Percentiles rank a stretch among this genome's conserved stretches.
phyloP scores from a whole-genome alignment of 148 eudicot species.

The Camellia lanceoleosa region DNA sequence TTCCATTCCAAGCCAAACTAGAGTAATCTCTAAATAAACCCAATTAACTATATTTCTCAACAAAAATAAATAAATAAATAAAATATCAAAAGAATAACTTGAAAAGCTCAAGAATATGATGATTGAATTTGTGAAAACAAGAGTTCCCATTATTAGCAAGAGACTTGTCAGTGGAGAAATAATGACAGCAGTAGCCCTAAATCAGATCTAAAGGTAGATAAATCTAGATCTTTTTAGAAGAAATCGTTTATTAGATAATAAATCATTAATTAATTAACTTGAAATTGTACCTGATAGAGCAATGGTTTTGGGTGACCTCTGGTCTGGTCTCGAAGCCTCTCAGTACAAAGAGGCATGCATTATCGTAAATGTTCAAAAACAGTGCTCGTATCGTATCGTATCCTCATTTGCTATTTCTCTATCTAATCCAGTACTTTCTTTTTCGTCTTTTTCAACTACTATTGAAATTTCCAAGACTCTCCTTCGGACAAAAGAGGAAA shows the following conservation, averaged over 20 bases:
- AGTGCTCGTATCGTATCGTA: not conserved
- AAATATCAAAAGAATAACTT: not conserved
- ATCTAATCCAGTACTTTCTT: not conserved
- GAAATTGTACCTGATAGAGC: slow-evolving; percentile 1
- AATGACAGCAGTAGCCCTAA: not conserved
- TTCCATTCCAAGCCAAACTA: not conserved
- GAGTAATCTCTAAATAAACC: not conserved
- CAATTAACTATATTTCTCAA: not conserved
- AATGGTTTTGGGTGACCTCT: slow-evolving; percentile 1
- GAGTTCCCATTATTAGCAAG: not conserved
- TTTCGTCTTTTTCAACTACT: slow-evolving; percentile 4
- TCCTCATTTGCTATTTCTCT: not conserved
- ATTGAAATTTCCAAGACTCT: no score
- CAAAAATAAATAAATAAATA: not conserved
- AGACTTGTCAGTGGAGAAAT: not conserved
- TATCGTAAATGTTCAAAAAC: not conserved
- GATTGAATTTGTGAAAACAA: not conserved
- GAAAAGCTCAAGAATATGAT: not conserved
- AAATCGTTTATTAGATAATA: not conserved
- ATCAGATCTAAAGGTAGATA: not conserved
- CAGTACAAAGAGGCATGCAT: not conserved
- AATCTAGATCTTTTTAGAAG: not conserved
- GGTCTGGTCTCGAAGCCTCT: not conserved
- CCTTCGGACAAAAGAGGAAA: no score
- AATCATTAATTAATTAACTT: not conserved